phyloP scores from a whole-genome alignment of 306 rosid species.

The Cercis canadensis region DNA sequence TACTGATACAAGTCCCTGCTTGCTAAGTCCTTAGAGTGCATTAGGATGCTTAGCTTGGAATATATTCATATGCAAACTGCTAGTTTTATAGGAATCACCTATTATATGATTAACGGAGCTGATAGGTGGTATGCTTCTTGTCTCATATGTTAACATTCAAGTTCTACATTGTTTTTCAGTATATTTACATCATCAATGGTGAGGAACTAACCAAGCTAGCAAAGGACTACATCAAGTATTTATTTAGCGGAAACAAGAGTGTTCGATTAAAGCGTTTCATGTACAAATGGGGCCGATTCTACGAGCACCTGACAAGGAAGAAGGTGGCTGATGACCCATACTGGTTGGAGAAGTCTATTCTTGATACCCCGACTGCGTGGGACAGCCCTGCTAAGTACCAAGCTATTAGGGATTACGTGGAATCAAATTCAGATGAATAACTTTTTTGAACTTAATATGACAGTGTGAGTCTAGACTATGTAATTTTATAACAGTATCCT shows the following conservation, averaged over 20 bases:
- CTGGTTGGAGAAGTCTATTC: slow-evolving; percentile 53
- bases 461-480: too few relatives aligned
- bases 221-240: slow-evolving; percentile 70
- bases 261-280: slow-evolving; percentile 62
- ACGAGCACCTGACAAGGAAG: slow-evolving; percentile 41
- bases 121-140: slow-evolving; percentile 8
- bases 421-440: slow-evolving; percentile 29
- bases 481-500: too few relatives aligned
- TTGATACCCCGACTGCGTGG: slow-evolving; percentile 47
- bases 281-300: slow-evolving; percentile 52
- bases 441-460: slow-evolving; percentile 8
- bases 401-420: slow-evolving; percentile 36
- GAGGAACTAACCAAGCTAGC: slow-evolving; percentile 65
- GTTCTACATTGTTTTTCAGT: slow-evolving; percentile 51
- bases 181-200: slow-evolving; percentile 67
- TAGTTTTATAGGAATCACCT: not conserved
- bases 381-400: slow-evolving; percentile 47
- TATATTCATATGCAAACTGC: slow-evolving; percentile 8
- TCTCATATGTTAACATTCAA: slow-evolving; percentile 24
- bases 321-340: slow-evolving; percentile 35
- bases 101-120: slow-evolving; percentile 20
- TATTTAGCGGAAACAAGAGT: slow-evolving; percentile 62
- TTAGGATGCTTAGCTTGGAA: slow-evolving; percentile 14
- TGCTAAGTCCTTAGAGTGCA: slow-evolving; percentile 12
- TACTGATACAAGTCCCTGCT: slow-evolving; percentile 2